A percentile compares a stretch with the other conserved stretches of the same genome.
Evolutionary conservation across 164 flowering plant genomes (phyloP).

Genomic region (Chimonanthus praecox): DNA sequence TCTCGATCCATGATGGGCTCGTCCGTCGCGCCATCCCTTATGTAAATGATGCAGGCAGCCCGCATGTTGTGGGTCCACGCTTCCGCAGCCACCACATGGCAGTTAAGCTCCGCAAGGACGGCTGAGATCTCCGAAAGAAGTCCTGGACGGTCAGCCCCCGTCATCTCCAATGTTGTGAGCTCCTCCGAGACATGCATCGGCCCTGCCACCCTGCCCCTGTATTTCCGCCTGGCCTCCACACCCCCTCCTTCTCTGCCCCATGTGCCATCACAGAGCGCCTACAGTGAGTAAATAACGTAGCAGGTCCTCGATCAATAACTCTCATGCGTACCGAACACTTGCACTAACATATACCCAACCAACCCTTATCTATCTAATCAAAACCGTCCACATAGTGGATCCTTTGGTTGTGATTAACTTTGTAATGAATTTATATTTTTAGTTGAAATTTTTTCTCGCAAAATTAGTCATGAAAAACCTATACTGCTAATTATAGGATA

Average conservation of each 20-base stretch:
- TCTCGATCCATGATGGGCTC: constrained; percentile 39
- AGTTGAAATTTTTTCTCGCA: too few species aligned
- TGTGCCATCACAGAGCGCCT: constrained; percentile 46
- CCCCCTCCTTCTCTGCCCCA: constrained; percentile 25
- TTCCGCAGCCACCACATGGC: constrained; percentile 60
- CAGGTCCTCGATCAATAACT: too few species aligned
- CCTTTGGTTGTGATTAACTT: too few species aligned
- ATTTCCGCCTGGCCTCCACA: constrained; percentile 13
- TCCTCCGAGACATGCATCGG: constrained; percentile 32
- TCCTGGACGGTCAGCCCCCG: constrained; percentile 67
- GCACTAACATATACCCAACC: too few species aligned
- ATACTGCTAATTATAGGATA: too few species aligned
- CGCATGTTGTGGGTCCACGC: constrained; percentile 80
- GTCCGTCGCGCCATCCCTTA: constrained; percentile 39
- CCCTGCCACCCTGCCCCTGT: constrained; percentile 22
- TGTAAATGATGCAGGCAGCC: constrained; percentile 60
- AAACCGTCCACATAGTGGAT: too few species aligned
- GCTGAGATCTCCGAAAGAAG: constrained; percentile 81
- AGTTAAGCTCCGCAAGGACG: constrained; percentile 49
- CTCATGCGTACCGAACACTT: too few species aligned
- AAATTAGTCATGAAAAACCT: too few species aligned
- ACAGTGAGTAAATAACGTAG: background rate
- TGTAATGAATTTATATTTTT: too few species aligned
- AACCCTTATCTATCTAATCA: too few species aligned
- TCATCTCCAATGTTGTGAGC: constrained; percentile 66